phyloP scores from a whole-genome alignment of 2,329 filamentous ascomycete genomes.

The Lachnellula arida region DNA sequence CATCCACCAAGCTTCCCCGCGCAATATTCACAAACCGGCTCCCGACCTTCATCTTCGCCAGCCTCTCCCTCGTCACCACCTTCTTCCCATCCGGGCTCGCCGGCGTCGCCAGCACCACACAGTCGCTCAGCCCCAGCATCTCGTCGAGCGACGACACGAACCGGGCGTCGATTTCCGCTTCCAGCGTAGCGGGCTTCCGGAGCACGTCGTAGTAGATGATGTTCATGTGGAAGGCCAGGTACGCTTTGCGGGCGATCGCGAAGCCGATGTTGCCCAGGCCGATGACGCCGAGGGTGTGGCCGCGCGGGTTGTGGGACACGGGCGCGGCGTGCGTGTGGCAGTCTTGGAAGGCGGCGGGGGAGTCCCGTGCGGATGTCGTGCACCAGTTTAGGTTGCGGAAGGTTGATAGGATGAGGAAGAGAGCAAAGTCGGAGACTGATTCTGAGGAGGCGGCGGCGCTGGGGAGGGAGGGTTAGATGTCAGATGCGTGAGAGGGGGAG shows the following conservation, averaged over 20 bases:
- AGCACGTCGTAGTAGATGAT: constrained; percentile 59
- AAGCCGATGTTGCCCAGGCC: constrained; percentile 65
- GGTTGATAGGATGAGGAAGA: constrained; percentile 63
- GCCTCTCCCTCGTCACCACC: constrained; percentile 44
- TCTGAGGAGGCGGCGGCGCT: constrained; percentile 64
- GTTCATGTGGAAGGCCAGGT: constrained; percentile 59
- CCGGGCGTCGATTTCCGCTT: constrained; percentile 43
- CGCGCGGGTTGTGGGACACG: constrained; percentile 58
- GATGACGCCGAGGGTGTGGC: constrained; percentile 59
- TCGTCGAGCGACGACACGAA: constrained; percentile 48
- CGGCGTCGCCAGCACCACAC: constrained; percentile 58
- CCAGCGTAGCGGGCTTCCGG: constrained; percentile 33
- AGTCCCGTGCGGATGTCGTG: constrained; percentile 24
- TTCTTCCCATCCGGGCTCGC: constrained; percentile 41
- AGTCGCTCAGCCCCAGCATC: constrained; percentile 52
- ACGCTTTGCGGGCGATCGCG: constrained; percentile 55
- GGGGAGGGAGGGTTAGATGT: constrained; percentile 3
- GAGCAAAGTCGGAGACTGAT: constrained; percentile 66
- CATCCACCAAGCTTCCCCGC: constrained; percentile 59
- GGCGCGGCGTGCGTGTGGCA: constrained; percentile 57
- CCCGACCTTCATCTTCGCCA: constrained; percentile 50
- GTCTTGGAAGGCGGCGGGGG: constrained; percentile 41
- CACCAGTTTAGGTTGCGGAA: constrained; percentile 64
- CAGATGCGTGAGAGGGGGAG: neutral
- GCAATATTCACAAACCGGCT: constrained; percentile 62